Percentiles rank a stretch among this genome's conserved stretches.
Evolutionary conservation across 768 basidiomycete species (phyloP).

Genomic region (Podaxis rugospora): DNA sequence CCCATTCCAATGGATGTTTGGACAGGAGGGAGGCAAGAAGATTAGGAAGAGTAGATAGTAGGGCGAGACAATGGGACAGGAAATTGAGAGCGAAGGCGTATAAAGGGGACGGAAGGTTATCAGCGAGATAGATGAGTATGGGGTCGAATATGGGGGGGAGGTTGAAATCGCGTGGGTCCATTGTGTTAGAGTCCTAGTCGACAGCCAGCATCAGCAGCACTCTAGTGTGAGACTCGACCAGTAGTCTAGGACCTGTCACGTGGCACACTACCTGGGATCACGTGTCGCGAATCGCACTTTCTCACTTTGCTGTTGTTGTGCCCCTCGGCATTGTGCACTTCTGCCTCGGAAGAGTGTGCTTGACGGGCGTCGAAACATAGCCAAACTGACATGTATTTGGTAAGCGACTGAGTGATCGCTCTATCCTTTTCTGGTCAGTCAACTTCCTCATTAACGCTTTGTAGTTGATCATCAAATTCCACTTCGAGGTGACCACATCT

Average conservation of each 20-base stretch:
- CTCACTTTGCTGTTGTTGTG: not conserved
- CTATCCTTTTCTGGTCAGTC: slow-evolving; percentile 9
- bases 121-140: slow-evolving; percentile 48
- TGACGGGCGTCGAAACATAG: slow-evolving; percentile 5
- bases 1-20: slow-evolving; percentile 57
- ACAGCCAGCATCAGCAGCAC: too few species aligned
- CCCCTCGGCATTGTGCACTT: not conserved
- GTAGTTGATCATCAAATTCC: slow-evolving; percentile 10
- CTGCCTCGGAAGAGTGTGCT: not conserved
- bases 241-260: not conserved
- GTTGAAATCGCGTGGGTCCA: slow-evolving; percentile 24
- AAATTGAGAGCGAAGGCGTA: slow-evolving; percentile 48
- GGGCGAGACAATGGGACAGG: slow-evolving; percentile 47
- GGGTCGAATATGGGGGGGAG: slow-evolving; percentile 51
- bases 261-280: not conserved
- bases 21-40: slow-evolving; percentile 45
- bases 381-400: not conserved
- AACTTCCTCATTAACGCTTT: slow-evolving; percentile 11
- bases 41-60: slow-evolving; percentile 43
- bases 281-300: not conserved
- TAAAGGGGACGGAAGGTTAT: slow-evolving; percentile 50
- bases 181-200: slow-evolving; percentile 12
- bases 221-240: not conserved
- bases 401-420: not conserved
- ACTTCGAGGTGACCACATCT: slow-evolving; percentile 11